phyloP scores from a whole-genome alignment of 75 land plant species.

The Adiantum capillusveneris region DNA sequence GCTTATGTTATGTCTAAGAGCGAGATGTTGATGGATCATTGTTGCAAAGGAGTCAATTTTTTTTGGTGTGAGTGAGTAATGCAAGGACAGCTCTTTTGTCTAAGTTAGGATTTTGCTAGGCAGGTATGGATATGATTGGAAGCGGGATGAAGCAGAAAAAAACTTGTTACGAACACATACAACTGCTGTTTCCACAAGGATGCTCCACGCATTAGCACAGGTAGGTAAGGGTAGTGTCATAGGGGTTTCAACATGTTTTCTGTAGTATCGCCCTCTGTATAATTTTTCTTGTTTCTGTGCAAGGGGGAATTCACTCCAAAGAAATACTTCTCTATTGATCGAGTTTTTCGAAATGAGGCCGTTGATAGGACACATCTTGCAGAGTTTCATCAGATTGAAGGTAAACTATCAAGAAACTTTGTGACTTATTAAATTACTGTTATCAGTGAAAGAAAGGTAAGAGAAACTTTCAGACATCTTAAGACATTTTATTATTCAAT shows the following conservation, averaged over 20 bases:
- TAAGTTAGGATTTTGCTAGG: no score
- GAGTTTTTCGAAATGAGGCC: constrained; percentile 98
- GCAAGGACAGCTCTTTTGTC: no score
- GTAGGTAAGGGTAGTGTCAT: constrained; percentile 11
- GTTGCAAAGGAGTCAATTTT: no score
- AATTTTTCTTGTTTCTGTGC: neutral
- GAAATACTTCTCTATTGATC: constrained; percentile 88
- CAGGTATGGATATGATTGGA: constrained; percentile 93
- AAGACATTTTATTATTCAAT: neutral
- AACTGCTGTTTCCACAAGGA: constrained; percentile 92
- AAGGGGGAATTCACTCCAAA: constrained; percentile 58
- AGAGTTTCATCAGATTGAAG: constrained; percentile 98
- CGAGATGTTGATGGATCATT: no score
- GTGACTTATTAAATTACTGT: no score
- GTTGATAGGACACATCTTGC: constrained; percentile 99
- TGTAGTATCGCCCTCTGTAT: neutral
- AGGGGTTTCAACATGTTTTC: neutral
- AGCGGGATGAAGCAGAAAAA: constrained; percentile 90
- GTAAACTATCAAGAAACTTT: constrained; percentile 14
- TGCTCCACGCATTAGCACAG: constrained; percentile 84
- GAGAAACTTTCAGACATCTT: neutral
- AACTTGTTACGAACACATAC: constrained; percentile 91
- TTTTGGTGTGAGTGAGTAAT: no score
- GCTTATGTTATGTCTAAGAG: neutral
- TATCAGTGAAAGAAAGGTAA: neutral